These are phyloP conservation scores for Tolypocladium tropicale DNA, from an alignment of 2,329 filamentous ascomycete genomes.

Conservation along the genomic window DNA sequence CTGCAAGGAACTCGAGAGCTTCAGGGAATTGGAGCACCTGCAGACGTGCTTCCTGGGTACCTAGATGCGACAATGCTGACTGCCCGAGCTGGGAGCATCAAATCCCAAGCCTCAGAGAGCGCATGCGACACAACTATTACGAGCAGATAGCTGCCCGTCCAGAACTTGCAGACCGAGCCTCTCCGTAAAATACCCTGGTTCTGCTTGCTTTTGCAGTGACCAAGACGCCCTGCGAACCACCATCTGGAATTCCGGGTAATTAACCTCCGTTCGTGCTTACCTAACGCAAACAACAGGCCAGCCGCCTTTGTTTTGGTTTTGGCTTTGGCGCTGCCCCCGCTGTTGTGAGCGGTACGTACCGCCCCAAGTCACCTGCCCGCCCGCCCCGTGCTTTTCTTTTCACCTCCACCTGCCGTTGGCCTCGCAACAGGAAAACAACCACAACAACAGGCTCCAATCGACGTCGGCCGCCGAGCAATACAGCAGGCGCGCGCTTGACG, in stretches of 20 bases:
- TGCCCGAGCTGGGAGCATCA: no score
- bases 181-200: no score
- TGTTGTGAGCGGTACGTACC: conserved; percentile 8
- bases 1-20: no score
- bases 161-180: no score
- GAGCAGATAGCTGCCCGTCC: no score
- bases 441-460: conserved; percentile 24
- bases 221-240: background rate
- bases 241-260: conserved; percentile 14
- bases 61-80: no score
- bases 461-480: conserved; percentile 13
- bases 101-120: no score
- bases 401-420: conserved; percentile 26
- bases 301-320: background rate
- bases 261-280: conserved; percentile 13
- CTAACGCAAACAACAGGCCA: conserved; percentile 7
- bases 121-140: no score
- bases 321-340: background rate
- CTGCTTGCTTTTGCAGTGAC: no score
- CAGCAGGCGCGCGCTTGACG: conserved; percentile 17
- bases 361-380: conserved; percentile 4
- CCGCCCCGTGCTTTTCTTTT: conserved; percentile 15
- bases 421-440: conserved; percentile 33
- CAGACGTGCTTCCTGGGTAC: no score
- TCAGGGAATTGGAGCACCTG: no score